Evolutionary conservation across 176 grass and related monocot species (phyloP).

Genomic region (Bonia amplexicaulis): DNA sequence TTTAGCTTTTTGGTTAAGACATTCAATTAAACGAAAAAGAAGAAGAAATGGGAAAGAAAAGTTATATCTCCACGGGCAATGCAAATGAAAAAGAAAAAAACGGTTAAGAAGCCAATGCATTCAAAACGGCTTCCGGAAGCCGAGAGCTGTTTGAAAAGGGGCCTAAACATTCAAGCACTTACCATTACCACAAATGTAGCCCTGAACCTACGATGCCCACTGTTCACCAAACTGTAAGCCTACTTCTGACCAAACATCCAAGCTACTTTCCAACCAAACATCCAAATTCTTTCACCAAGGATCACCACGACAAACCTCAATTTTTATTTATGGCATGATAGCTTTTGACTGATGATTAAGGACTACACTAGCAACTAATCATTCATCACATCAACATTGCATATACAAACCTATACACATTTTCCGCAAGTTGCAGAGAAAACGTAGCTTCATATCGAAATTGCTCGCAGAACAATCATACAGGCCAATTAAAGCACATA

Average conservation of each 20-base stretch:
- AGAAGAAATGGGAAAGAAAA: no score
- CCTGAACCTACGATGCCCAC: not conserved
- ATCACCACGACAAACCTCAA: not conserved
- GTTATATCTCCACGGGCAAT: no score
- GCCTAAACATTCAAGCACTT: not conserved
- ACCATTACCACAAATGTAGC: not conserved
- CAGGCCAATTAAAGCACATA: not conserved
- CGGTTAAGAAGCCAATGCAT: no score
- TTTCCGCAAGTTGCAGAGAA: not conserved
- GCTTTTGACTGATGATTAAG: not conserved
- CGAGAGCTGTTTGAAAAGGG: no score
- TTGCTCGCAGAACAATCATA: not conserved
- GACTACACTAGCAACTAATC: not conserved
- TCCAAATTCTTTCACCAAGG: not conserved
- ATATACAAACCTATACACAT: not conserved
- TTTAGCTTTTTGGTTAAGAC: no score
- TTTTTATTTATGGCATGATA: not conserved
- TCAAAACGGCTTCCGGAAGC: no score
- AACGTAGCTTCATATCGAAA: not conserved
- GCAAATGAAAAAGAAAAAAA: no score
- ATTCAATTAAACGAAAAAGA: no score
- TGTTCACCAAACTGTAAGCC: not conserved
- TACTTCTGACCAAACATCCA: not conserved
- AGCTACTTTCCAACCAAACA: not conserved
- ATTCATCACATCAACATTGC: not conserved